phyloP scores from a whole-genome alignment of 1,284 basidiomycete species.

The Cryptococcus maquisensis region DNA sequence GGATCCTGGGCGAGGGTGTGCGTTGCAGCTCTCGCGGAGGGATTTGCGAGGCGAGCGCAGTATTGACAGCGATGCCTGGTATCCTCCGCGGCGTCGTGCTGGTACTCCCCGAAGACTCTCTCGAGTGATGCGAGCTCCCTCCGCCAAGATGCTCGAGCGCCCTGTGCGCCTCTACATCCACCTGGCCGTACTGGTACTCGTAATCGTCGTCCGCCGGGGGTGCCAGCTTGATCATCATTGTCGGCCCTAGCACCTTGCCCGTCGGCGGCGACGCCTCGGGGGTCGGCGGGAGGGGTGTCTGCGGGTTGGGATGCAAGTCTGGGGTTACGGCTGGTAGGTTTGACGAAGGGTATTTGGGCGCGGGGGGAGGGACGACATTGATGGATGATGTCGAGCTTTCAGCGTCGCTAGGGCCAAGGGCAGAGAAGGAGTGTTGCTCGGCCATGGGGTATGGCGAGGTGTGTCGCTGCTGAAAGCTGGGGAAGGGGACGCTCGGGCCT shows the following conservation, averaged over 20 bases:
- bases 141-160: neutral
- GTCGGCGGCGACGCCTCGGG: constrained; percentile 32
- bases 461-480: constrained; percentile 19
- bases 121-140: neutral
- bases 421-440: constrained; percentile 19
- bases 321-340: constrained; percentile 11
- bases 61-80: constrained; percentile 12
- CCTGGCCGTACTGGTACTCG: constrained; percentile 16
- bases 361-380: constrained; percentile 7
- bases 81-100: constrained; percentile 10
- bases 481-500: constrained; percentile 7
- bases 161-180: constrained; percentile 13
- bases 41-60: neutral
- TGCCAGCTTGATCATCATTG: constrained; percentile 33
- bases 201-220: constrained; percentile 23
- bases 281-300: constrained; percentile 26
- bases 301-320: constrained; percentile 15
- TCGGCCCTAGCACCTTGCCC: constrained; percentile 24
- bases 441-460: constrained; percentile 16
- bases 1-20: constrained; percentile 1
- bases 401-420: constrained; percentile 11
- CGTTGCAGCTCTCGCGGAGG: constrained; percentile 5
- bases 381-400: too few relatives aligned
- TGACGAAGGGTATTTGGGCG: constrained; percentile 10
- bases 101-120: neutral